phyloP scores from a whole-genome alignment of 805 yeast species.

The Metschnikowia henanensis region DNA sequence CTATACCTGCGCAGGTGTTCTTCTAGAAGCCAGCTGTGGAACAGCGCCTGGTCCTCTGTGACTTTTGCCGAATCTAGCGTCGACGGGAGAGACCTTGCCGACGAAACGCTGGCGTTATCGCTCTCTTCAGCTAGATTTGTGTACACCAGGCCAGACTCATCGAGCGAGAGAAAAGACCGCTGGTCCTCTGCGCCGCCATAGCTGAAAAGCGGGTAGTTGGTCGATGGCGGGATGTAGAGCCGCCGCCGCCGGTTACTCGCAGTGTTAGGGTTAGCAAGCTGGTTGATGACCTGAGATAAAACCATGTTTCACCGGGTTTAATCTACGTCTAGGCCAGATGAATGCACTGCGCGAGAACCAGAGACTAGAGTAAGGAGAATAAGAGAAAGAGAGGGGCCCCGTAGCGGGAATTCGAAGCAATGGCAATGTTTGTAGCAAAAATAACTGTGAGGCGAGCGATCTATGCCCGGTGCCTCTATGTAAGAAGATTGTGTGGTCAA shows the following conservation, averaged over 20 bases:
- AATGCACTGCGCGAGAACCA: not conserved
- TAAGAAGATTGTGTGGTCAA: too few species aligned
- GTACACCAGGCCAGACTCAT: slow-evolving; percentile 35
- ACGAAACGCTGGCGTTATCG: slow-evolving; percentile 42
- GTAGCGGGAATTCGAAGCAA: not conserved
- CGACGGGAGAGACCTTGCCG: slow-evolving; percentile 43
- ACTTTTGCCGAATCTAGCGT: slow-evolving; percentile 37
- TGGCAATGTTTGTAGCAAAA: not conserved
- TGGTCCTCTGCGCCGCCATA: slow-evolving; percentile 47
- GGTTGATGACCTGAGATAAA: slow-evolving; percentile 38
- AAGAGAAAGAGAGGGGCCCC: not conserved
- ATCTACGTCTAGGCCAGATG: not conserved
- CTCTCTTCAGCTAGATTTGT: slow-evolving; percentile 24
- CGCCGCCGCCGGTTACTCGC: slow-evolving; percentile 37
- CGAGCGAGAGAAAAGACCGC: slow-evolving; percentile 41
- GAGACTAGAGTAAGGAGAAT: not conserved
- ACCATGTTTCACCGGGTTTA: slow-evolving; percentile 34
- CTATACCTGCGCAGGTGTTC: slow-evolving; percentile 40
- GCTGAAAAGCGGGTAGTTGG: slow-evolving; percentile 40
- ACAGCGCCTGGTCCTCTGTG: slow-evolving; percentile 39
- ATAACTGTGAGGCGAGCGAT: too few species aligned
- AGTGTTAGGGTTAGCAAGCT: slow-evolving; percentile 40
- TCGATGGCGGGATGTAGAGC: slow-evolving; percentile 45
- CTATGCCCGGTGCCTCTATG: too few species aligned
- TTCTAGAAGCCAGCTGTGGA: slow-evolving; percentile 44